A percentile compares a stretch with the other conserved stretches of the same genome.
These are phyloP conservation scores for Elsinoe perseae DNA, from an alignment of 2,329 filamentous ascomycete species.

Conservation along the genomic window DNA sequence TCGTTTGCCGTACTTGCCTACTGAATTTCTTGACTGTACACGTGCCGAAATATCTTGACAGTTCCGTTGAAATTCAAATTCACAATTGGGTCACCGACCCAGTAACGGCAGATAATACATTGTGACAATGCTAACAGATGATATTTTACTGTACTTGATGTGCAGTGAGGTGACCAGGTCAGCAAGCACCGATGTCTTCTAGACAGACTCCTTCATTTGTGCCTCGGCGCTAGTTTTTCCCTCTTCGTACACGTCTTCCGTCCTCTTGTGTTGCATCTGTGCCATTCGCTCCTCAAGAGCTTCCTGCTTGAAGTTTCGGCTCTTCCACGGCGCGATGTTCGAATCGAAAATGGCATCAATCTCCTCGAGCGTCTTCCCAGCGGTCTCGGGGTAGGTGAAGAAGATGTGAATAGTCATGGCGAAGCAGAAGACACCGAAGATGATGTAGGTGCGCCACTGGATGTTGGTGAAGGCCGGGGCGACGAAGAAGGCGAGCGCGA, in stretches of 20 bases:
- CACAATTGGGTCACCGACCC: too few relatives aligned
- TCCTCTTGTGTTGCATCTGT: background rate
- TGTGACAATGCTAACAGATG: too few relatives aligned
- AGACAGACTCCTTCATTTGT: slow-evolving; percentile 2
- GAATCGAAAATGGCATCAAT: slow-evolving; percentile 32
- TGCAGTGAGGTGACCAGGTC: background rate
- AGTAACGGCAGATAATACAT: too few relatives aligned
- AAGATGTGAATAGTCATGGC: slow-evolving; percentile 39
- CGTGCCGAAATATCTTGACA: too few relatives aligned
- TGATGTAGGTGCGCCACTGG: slow-evolving; percentile 46
- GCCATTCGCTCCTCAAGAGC: slow-evolving; percentile 15
- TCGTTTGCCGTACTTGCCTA: too few relatives aligned
- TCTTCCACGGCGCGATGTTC: slow-evolving; percentile 25
- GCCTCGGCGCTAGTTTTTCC: slow-evolving; percentile 2
- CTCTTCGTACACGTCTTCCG: background rate
- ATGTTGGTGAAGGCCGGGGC: slow-evolving; percentile 54
- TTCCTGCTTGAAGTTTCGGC: slow-evolving; percentile 21
- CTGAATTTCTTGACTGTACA: too few relatives aligned
- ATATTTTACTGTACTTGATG: too few relatives aligned
- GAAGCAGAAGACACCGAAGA: slow-evolving; percentile 42
- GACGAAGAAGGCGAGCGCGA: slow-evolving; percentile 52
- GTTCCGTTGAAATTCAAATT: too few relatives aligned
- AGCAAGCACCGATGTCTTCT: background rate
- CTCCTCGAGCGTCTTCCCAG: slow-evolving; percentile 32
- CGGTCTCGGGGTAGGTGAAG: slow-evolving; percentile 35